Percentiles rank a stretch among this genome's conserved stretches.
Evolutionary conservation across 2,329 filamentous ascomycete genomes (phyloP).

Genomic region (Alternaria sp.): DNA sequence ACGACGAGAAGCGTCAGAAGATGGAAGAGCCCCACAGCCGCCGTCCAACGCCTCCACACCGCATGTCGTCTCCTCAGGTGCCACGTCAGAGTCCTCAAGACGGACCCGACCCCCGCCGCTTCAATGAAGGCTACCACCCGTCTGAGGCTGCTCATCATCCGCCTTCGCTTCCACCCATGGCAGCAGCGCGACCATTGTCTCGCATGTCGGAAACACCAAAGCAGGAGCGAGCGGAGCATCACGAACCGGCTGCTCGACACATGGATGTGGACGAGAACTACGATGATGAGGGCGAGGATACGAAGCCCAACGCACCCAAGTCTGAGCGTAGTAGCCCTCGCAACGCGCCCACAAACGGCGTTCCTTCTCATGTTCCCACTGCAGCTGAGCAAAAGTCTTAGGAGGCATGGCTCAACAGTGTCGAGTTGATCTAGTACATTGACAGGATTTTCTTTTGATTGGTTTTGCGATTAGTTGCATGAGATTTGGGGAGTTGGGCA

Average conservation of each 20-base stretch:
- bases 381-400: conserved; percentile 51
- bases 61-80: conserved; percentile 61
- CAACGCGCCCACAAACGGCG: conserved; percentile 46
- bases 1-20: conserved; percentile 84
- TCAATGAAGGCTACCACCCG: conserved; percentile 83
- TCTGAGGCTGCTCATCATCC: conserved; percentile 92
- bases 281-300: conserved; percentile 90
- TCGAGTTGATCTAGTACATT: neutral
- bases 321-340: conserved; percentile 58
- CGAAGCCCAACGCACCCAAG: conserved; percentile 61
- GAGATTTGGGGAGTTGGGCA: conserved; percentile 5
- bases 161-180: conserved; percentile 65
- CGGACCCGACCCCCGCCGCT: conserved; percentile 67
- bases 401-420: neutral
- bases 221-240: conserved; percentile 58
- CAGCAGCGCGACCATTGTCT: conserved; percentile 58
- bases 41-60: conserved; percentile 62
- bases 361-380: conserved; percentile 44
- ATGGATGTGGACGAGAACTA: conserved; percentile 99
- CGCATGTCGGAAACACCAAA: conserved; percentile 57
- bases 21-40: conserved; percentile 85
- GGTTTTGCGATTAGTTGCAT: neutral
- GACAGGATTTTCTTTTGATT: conserved; percentile 1
- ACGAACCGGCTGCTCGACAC: conserved; percentile 88
- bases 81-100: conserved; percentile 80